Base-by-base conservation (phyloP, 306 rosid genomes). In the Vigna hirtella region DNA sequence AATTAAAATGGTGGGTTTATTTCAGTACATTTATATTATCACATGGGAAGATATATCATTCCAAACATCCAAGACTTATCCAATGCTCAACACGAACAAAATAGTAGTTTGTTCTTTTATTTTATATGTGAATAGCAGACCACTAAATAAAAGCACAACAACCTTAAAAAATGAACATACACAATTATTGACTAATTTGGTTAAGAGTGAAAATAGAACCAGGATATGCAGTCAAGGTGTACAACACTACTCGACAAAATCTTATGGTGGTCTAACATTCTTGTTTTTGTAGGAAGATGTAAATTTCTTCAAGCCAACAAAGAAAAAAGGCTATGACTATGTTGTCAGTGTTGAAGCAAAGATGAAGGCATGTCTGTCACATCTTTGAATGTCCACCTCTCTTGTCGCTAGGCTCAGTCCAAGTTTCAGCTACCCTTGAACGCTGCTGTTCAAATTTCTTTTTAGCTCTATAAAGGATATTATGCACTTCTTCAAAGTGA, bases 401-500 rank as follows among this genome's bases (percentile, higher is more conserved):
- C 66, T 66, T 72, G 77, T 50, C 68, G 50, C 42, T 77, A 4
- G 77, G 62, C 77, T 67, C 61, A 1, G 78, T 62, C 58, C 62
- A 83, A 55, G 65, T 15, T 53, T 78, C 66, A 82, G 74, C 79
- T 65, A 28, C 67, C 79, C 79, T 82, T 75, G 73, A 77, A 68
- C 82, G 83, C 86, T 73, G 88, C 86, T 76, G 88, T 75, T 85
- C 86, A 28, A 89, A 78, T 73, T 77, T 92, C 68, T 50, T 84
- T 83, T 90, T 92, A 78, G 79, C 87, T 77, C 67, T 86, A 77
- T 58, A 80, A 40, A 92, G 91, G 73, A 89, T n/a, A 30, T 83
- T 80, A 71, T 92, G 97, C 59, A 85, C 81, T 77, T 90, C 89
- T 16, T 92, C 89, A 81, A 92, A 92, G 72, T 89, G 87, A 22